Evolutionary conservation across 2,329 filamentous ascomycete genomes (phyloP).

Genomic region (Geosmithia morbida): DNA sequence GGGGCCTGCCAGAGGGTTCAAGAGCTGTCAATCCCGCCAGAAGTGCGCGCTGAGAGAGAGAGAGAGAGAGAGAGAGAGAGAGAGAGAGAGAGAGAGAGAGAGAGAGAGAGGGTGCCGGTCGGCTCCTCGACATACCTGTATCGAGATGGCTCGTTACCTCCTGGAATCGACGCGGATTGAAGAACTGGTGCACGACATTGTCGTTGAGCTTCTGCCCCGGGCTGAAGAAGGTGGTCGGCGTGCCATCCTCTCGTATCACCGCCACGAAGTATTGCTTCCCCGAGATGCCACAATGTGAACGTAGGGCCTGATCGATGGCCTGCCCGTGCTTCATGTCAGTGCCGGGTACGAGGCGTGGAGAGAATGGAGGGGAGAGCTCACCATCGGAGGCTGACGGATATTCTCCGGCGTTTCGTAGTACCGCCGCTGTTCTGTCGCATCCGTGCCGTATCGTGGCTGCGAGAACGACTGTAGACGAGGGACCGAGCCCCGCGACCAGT

Average conservation of each 20-base stretch:
- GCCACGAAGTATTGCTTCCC: conserved; percentile 38
- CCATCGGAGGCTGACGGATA: conserved; percentile 2
- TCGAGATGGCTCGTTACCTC: conserved; percentile 21
- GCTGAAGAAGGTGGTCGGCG: conserved; percentile 28
- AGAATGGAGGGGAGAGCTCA: conserved; percentile 7
- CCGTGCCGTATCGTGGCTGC: conserved; percentile 1
- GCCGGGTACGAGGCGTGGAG: not conserved
- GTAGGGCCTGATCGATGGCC: conserved; percentile 36
- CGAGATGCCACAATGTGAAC: conserved; percentile 35
- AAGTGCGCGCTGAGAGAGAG: no score
- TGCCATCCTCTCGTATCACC: conserved; percentile 31
- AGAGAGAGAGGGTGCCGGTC: no score
- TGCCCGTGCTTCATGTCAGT: conserved; percentile 7
- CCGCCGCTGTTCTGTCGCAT: conserved; percentile 1
- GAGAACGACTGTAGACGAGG: conserved; percentile 15
- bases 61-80: no score
- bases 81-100: no score
- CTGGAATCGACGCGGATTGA: conserved; percentile 27
- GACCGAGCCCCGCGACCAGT: conserved; percentile 22
- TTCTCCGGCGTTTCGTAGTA: conserved; percentile 1
- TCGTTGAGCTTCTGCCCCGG: conserved; percentile 22
- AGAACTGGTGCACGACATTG: conserved; percentile 27
- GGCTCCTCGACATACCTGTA: conserved; percentile 13
- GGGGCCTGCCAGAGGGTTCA: not conserved
- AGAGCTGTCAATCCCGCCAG: not conserved